Evolutionary conservation across 441 rosid species (phyloP), one percentile per base, ranked within the genome.

Genomic region (Euphorbia schlechtendalii): DNA sequence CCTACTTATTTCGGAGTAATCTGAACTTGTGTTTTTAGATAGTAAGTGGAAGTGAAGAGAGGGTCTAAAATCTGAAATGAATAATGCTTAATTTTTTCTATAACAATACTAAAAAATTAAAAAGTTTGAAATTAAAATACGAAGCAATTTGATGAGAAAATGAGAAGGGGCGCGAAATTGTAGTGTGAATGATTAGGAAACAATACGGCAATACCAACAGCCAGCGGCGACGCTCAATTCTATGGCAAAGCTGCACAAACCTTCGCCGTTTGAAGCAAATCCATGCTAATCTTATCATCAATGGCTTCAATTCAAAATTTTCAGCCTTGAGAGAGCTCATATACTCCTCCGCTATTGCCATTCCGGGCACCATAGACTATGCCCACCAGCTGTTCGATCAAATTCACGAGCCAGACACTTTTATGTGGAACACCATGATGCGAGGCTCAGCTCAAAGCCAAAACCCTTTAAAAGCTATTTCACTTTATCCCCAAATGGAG

Each of bases 401-500:
- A 82, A 84, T 91, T 72, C 48, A 83, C 58, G 77, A 81, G 51
- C 88, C 79, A 61, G 92, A 86, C 68, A 75, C 68, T 27, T 85
- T 88, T 73, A 77, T 81, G 73, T 88, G 84, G 72, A 88, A 90
- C 77, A 83, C 90, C 61, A 74, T 86, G 64, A 66, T 90, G 56
- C 81, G 90, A 32, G 96, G 90, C 71, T 77, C 88, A 46, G 75
- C 96, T 65, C 96, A 86, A 69, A 85, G 87, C 66, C 80, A 15
- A 18, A 70, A 64, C 36, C 85, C 92, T 5, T 34, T 64, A 25
- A 74, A 69, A 4, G 73, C 85, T 7, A 69, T 88, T 66, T 8
- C 70, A 5, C 71, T 82, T 5, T 90, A 83, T 65, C 41, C 61
- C 53, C 82, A 78, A 77, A 90, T 90, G 96, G 90, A 74, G 74